Evolutionary conservation across 2,329 filamentous ascomycete species (phyloP).

Genomic region (Lasiodiplodia hormozganensis): DNA sequence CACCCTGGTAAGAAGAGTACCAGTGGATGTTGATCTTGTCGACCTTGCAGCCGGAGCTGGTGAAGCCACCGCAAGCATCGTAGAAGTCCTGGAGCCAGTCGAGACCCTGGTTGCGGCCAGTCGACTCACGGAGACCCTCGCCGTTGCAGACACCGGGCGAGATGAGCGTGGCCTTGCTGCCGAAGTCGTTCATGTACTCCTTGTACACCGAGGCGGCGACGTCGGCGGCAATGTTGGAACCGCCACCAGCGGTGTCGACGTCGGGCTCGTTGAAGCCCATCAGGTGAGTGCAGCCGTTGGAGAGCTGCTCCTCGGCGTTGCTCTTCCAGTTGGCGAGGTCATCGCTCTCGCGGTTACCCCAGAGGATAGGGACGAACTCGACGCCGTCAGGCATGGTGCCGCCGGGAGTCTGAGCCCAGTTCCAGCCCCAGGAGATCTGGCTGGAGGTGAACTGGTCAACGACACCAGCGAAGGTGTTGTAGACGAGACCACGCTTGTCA

Average conservation of each 20-base stretch:
- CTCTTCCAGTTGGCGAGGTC: constrained; percentile 59
- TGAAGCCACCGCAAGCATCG: constrained; percentile 60
- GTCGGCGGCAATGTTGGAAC: constrained; percentile 64
- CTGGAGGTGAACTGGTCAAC: constrained; percentile 55
- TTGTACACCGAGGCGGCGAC: constrained; percentile 62
- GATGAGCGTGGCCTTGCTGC: constrained; percentile 61
- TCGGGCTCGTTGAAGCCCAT: constrained; percentile 79
- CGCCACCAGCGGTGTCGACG: constrained; percentile 59
- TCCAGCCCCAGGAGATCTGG: constrained; percentile 65
- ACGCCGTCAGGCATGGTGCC: constrained; percentile 50
- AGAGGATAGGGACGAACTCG: constrained; percentile 70
- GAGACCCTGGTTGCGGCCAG: constrained; percentile 53
- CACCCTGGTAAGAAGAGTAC: constrained; percentile 57
- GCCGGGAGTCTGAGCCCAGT: constrained; percentile 62
- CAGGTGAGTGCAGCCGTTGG: constrained; percentile 62
- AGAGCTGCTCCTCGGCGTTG: constrained; percentile 61
- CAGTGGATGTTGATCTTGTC: constrained; percentile 71
- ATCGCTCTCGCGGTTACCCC: constrained; percentile 55
- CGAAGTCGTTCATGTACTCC: constrained; percentile 62
- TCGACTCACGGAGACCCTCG: constrained; percentile 36
- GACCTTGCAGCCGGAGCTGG: constrained; percentile 55
- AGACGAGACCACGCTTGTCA: constrained; percentile 68
- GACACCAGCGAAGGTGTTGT: constrained; percentile 61
- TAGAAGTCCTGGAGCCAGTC: constrained; percentile 64
- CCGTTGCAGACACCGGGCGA: constrained; percentile 70